Evolutionary conservation across 129 eudicot species (phyloP), one percentile per base, ranked within the genome.

Genomic region (Pulicaria dysenterica): DNA sequence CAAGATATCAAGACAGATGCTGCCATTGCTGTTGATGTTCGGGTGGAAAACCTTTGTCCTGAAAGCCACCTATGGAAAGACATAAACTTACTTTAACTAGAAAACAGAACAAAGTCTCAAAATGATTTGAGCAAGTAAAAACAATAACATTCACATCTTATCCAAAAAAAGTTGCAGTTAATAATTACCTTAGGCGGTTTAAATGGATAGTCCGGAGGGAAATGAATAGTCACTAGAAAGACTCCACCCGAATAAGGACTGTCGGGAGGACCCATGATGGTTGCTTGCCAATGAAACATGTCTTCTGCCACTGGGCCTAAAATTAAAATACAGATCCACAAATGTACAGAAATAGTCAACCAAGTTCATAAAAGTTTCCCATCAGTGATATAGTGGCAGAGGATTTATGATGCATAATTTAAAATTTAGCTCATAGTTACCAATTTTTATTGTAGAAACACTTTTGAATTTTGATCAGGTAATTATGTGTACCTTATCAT

Each of bases 41-140:
- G 95, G 95, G 84, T 88, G 95, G 69, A 88, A 88, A 38, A 88
- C 95, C 74, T 88, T 88, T 17, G 95, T 88, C 87, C 91, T 85
- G 82, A 89, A 89, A 47, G 96, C 96, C 41, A 89, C 96, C 96
- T 86, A 80, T 62, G 70, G 45, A 46, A 59, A 38, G n/a, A 43
- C 39, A 53, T 11, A 51, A 24, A 7, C 40, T 7, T 67, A 67
- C 6, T 0, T 6, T 49, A 68, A 49, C 37, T 48, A 13, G 8
- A 44, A 48, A 67, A 48, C 12, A 13, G 0, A 67, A 4, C 8
- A 24, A 45, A 65, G 24, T 45, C 11, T n/a, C 1, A 12, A 19
- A 66, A 48, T 43, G 16, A 50, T 37, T 15, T 69, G 63, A 38
- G 24, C 16, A 51, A 15, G 38, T 69, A 51, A 10, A 51, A 3